Conservation (phyloP, 371 early-diverging fungal genomes). For the Mortierella sp. region DNA sequence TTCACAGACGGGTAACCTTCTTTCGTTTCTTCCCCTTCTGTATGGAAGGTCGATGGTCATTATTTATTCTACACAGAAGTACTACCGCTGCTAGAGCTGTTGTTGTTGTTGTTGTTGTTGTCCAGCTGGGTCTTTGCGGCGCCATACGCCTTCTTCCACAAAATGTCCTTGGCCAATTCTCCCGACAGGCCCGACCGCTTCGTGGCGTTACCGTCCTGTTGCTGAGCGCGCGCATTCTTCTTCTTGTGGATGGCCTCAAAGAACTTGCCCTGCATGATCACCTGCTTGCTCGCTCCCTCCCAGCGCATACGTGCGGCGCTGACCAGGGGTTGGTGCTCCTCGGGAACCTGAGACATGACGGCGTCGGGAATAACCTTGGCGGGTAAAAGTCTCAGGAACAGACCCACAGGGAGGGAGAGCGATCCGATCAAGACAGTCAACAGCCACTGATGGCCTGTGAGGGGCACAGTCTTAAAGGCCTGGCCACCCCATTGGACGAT, state of each 20-base stretch:
- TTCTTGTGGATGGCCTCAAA: constrained; percentile 64
- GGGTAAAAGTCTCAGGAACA: constrained; percentile 84
- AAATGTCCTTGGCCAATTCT: background rate
- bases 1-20: background rate
- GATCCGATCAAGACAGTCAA: constrained; percentile 81
- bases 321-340: constrained; percentile 69
- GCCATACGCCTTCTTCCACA: constrained; percentile 38
- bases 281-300: constrained; percentile 71
- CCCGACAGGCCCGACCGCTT: constrained; percentile 10
- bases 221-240: background rate
- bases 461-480: constrained; percentile 87
- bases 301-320: constrained; percentile 68
- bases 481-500: constrained; percentile 93
- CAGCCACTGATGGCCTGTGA: constrained; percentile 85
- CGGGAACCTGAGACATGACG: constrained; percentile 28
- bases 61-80: background rate
- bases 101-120: background rate
- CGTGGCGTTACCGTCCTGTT: constrained; percentile 56
- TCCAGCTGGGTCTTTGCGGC: constrained; percentile 19
- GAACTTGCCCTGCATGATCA: constrained; percentile 63
- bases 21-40: background rate
- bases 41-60: background rate
- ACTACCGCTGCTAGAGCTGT: background rate
- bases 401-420: constrained; percentile 90
- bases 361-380: constrained; percentile 31